A percentile compares a stretch with the other conserved stretches of the same genome.
phyloP scores from a whole-genome alignment of 495 filamentous ascomycete species.

The Sordaria brevicollis region DNA sequence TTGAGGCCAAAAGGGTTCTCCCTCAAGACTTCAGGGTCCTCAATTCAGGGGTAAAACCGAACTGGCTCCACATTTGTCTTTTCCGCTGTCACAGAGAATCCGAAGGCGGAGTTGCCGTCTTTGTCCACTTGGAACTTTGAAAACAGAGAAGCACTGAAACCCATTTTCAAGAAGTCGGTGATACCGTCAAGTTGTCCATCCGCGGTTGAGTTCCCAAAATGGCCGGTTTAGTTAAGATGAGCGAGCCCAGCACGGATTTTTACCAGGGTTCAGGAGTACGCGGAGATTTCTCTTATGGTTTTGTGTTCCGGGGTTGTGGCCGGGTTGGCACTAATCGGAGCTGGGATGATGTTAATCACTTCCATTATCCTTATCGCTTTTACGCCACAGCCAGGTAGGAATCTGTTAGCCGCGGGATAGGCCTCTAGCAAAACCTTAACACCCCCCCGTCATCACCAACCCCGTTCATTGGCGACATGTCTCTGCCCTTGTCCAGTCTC shows the following conservation, averaged over 20 bases:
- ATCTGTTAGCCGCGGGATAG: not conserved
- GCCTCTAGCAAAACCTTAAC: not conserved
- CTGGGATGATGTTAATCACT: not conserved
- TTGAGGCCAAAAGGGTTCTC: not conserved
- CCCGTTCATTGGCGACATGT: not conserved
- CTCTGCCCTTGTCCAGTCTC: not conserved
- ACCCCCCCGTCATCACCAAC: not conserved
- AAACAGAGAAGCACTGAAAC: not conserved
- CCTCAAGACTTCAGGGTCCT: not conserved
- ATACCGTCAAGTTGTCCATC: not conserved
- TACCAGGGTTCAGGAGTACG: not conserved
- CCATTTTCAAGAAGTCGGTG: not conserved
- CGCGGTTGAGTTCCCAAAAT: not conserved
- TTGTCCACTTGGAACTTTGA: not conserved
- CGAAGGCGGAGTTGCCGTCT: not conserved
- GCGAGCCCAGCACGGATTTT: not conserved
- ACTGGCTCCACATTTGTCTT: not conserved
- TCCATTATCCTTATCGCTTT: not conserved
- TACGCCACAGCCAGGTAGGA: no score
- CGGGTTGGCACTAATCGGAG: not conserved
- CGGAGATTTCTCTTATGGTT: not conserved
- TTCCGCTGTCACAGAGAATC: not conserved
- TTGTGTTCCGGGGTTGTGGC: not conserved
- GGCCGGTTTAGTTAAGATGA: not conserved
- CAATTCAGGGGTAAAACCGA: not conserved